Conservation (phyloP, 371 early-diverging fungal genomes). For the Mortierella sp. region DNA sequence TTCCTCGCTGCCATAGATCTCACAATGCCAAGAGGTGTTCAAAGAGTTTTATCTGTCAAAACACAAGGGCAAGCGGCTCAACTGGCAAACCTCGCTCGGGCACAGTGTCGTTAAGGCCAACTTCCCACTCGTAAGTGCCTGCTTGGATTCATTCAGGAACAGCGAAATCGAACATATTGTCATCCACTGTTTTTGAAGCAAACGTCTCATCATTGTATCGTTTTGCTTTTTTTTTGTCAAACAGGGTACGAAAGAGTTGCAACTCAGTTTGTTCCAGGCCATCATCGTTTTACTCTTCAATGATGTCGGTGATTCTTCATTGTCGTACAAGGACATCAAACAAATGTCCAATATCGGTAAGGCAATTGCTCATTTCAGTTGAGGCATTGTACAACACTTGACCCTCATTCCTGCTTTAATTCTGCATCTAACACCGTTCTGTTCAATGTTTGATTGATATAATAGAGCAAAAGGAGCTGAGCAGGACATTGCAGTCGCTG, state of each 20-base stretch:
- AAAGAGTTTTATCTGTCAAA: slow-evolving; percentile 80
- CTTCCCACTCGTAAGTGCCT: slow-evolving; percentile 66
- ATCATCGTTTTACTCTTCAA: slow-evolving; percentile 85
- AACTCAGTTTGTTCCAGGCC: slow-evolving; percentile 82
- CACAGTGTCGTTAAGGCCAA: slow-evolving; percentile 78
- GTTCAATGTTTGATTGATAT: not conserved
- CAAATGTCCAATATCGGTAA: slow-evolving; percentile 72
- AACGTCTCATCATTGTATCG: not conserved
- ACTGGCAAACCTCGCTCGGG: slow-evolving; percentile 90
- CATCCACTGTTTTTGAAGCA: not conserved
- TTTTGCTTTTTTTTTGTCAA: not conserved
- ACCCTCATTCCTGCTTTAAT: not conserved
- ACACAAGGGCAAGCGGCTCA: slow-evolving; percentile 85
- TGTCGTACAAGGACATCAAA: slow-evolving; percentile 79
- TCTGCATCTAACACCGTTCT: not conserved
- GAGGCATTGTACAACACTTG: not conserved
- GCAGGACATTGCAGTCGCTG: slow-evolving; percentile 86
- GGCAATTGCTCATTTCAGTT: not conserved
- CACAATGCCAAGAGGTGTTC: slow-evolving; percentile 75
- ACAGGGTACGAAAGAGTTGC: slow-evolving; percentile 80
- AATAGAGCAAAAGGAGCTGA: slow-evolving; percentile 81
- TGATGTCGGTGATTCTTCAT: slow-evolving; percentile 55
- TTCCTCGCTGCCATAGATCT: slow-evolving; percentile 65
- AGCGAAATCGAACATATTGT: not conserved
- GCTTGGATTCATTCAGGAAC: not conserved